A percentile compares a stretch with the other conserved stretches of the same genome.
phyloP scores from a whole-genome alignment of 2,329 filamentous ascomycete species.

The Nemania diffusa region DNA sequence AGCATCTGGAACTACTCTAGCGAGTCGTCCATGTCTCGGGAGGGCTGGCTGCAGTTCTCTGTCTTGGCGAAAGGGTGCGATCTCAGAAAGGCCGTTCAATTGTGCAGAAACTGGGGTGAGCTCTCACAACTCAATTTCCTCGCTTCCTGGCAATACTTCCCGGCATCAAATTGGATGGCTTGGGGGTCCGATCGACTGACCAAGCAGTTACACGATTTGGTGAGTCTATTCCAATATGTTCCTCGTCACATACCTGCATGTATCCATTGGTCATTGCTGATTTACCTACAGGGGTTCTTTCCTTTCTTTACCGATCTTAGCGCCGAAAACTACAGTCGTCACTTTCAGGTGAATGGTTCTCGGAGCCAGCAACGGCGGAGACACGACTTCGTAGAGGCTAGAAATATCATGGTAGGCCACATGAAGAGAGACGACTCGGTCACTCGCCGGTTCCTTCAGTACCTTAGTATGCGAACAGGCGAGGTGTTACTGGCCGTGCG shows the following conservation, averaged over 20 bases:
- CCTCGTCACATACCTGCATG: neutral
- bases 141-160: slow-evolving; percentile 58
- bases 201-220: slow-evolving; percentile 55
- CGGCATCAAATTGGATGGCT: slow-evolving; percentile 56
- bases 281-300: slow-evolving; percentile 41
- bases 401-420: slow-evolving; percentile 49
- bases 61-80: slow-evolving; percentile 60
- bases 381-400: slow-evolving; percentile 44
- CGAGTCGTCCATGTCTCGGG: slow-evolving; percentile 57
- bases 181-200: slow-evolving; percentile 54
- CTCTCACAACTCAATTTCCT: slow-evolving; percentile 60
- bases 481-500: slow-evolving; percentile 45
- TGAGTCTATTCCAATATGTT: slow-evolving; percentile 33
- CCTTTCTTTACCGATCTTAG: slow-evolving; percentile 44
- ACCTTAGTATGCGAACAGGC: slow-evolving; percentile 45
- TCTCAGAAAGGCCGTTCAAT: slow-evolving; percentile 56
- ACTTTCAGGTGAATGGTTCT: slow-evolving; percentile 41
- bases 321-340: slow-evolving; percentile 38
- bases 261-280: slow-evolving; percentile 19
- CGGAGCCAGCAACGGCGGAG: slow-evolving; percentile 40
- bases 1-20: slow-evolving; percentile 63
- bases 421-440: slow-evolving; percentile 49
- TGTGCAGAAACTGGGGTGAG: slow-evolving; percentile 62
- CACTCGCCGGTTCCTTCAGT: slow-evolving; percentile 49
- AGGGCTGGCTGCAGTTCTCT: slow-evolving; percentile 62